phyloP scores from a whole-genome alignment of 306 rosid genomes.

The Inga laurina region DNA sequence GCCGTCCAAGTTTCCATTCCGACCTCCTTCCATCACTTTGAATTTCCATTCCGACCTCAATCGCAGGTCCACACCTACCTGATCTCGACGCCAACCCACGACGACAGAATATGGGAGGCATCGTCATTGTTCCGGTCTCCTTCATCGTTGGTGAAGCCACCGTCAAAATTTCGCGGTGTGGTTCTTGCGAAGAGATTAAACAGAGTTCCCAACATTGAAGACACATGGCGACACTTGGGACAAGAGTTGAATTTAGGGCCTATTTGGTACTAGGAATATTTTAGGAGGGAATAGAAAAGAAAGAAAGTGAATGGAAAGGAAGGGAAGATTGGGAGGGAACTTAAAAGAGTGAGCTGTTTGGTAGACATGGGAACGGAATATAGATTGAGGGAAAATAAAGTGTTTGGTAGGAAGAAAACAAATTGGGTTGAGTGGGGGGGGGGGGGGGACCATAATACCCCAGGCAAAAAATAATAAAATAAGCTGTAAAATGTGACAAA shows the following conservation, averaged over 20 bases:
- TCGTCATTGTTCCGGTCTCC: constrained; percentile 46
- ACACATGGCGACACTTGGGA: constrained; percentile 89
- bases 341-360: no score
- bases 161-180: constrained; percentile 64
- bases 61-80: constrained; percentile 78
- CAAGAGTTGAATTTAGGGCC: constrained; percentile 36
- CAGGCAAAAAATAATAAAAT: no score
- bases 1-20: constrained; percentile 90
- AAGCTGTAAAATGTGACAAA: no score
- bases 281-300: no score
- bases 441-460: no score
- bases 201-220: constrained; percentile 80
- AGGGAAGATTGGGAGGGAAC: no score
- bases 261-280: no score
- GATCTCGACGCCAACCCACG: constrained; percentile 68
- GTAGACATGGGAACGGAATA: no score
- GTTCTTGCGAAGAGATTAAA: constrained; percentile 82
- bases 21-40: constrained; percentile 74
- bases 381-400: no score
- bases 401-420: no score
- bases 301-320: no score
- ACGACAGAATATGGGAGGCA: constrained; percentile 46
- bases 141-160: constrained; percentile 62
- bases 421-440: no score
- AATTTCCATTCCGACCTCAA: constrained; percentile 73